phyloP scores from a whole-genome alignment of 225 moss, liverwort and hornwort genomes.

The Anthoceros angustus region DNA sequence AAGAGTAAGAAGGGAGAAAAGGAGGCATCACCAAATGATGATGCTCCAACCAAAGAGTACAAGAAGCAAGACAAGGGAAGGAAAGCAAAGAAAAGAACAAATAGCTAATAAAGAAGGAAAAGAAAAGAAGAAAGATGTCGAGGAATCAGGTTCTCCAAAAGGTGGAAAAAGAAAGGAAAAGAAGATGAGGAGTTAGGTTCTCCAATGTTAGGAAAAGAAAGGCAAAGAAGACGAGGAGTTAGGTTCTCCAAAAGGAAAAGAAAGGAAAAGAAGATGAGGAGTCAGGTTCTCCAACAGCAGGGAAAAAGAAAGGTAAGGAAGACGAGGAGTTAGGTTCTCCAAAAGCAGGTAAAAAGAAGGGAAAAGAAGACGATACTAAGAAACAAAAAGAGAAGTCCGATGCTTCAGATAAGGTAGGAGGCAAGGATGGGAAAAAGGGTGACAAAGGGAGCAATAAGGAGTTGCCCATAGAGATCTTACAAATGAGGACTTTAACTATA shows the following conservation, averaged over 20 bases:
- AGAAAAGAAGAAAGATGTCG: no score
- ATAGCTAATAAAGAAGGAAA: no score
- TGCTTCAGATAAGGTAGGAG: constrained; percentile 19
- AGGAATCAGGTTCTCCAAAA: no score
- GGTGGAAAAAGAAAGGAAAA: no score
- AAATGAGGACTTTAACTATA: constrained; percentile 49
- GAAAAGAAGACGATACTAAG: constrained; percentile 25
- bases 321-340: background rate
- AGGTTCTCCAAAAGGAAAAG: constrained; percentile 12
- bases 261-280: constrained; percentile 11
- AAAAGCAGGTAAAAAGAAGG: constrained; percentile 7
- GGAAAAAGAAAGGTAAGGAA: constrained; percentile 41
- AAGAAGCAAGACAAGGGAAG: background rate
- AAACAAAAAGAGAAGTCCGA: constrained; percentile 18
- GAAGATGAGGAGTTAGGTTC: no score
- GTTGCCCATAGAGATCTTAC: constrained; percentile 27
- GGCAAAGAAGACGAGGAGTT: no score
- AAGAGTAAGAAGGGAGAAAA: constrained; percentile 10
- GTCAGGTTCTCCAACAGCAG: constrained; percentile 19
- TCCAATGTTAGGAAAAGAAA: no score
- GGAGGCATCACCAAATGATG: constrained; percentile 10
- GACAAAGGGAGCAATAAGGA: constrained; percentile 34
- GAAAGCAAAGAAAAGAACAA: background rate
- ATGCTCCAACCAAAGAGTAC: constrained; percentile 2
- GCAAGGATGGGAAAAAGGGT: constrained; percentile 10